Percentiles rank a stretch among this genome's conserved stretches.
Evolutionary conservation across 495 filamentous ascomycete genomes (phyloP).

Genomic region (Astrocystis sublimbata): DNA sequence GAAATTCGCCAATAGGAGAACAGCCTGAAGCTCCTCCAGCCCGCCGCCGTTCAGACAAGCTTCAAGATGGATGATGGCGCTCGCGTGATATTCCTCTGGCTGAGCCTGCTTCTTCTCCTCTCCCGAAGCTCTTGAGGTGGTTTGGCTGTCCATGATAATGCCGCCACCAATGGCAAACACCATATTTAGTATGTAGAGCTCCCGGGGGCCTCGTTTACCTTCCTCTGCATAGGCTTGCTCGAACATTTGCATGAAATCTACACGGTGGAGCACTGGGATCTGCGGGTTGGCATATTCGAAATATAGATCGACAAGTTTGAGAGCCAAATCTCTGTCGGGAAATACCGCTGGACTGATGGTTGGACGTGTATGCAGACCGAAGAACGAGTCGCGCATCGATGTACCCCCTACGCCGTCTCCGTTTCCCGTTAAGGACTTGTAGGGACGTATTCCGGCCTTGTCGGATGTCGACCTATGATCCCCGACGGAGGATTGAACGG

Average conservation of each 20-base stretch:
- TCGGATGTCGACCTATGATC: constrained; percentile 61
- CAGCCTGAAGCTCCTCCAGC: constrained; percentile 88
- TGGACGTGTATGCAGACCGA: constrained; percentile 87
- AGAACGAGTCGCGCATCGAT: constrained; percentile 92
- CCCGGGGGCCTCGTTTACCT: constrained; percentile 71
- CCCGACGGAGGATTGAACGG: constrained; percentile 83
- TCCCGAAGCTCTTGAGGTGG: constrained; percentile 24
- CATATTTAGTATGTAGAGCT: constrained; percentile 92
- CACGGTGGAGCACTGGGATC: constrained; percentile 85
- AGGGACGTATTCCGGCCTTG: constrained; percentile 49
- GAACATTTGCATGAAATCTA: constrained; percentile 83
- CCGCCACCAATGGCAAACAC: constrained; percentile 97
- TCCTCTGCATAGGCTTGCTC: constrained; percentile 73
- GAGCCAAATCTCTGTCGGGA: constrained; percentile 70
- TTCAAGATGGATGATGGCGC: constrained; percentile 88
- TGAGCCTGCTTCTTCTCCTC: constrained; percentile 65
- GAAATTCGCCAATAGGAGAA: constrained; percentile 86
- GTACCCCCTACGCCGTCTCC: constrained; percentile 52
- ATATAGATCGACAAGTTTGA: constrained; percentile 75
- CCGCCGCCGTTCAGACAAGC: constrained; percentile 81
- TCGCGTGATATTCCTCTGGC: constrained; percentile 94
- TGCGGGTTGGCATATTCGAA: constrained; percentile 97
- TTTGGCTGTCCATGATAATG: constrained; percentile 72
- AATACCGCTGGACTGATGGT: constrained; percentile 84
- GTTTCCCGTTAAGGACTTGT: constrained; percentile 36